Base-by-base conservation (phyloP, 495 filamentous ascomycete genomes). In the Neurospora tetraspora region DNA sequence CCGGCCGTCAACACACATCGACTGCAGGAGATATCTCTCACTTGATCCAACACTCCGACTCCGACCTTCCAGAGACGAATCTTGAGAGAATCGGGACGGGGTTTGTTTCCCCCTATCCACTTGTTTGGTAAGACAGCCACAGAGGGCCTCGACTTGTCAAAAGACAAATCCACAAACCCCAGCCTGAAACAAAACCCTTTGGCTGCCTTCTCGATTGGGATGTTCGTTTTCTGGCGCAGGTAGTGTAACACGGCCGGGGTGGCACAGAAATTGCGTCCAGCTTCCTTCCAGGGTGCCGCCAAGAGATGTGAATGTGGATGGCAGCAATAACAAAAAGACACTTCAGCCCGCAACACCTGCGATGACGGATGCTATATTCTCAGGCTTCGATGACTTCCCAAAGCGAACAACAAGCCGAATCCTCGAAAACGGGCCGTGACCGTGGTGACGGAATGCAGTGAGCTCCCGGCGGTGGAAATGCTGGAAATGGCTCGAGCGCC, bases 161-260 rank as follows among this genome's bases (percentile, higher is more conserved):
- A 61, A 27, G 20, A 34, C 53, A 31, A 31, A 61, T 31, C 53
- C 27, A 61, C 53, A 31, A 34, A 34, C 9, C 23, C 14, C 27
- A 68, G 37, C 27, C 38, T 71, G 40, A 59, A 53, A 43, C 69
- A 23, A 12, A 71, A 71, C 70, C 16, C 31, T 23, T 53, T 61
- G 34, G 14, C 59, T 38, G 59, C 47, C 71, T 72, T 68, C 71
- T 72, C 59, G 37, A 72, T 72, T 72, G 36, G 71, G 71, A 65
- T 65, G 53, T 65, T 61, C 43, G 43, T 47, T 47, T 47, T 47
- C 43, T 47, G 43, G 43, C 43, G 43, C 43, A 47, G 40, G 43
- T 47, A 36, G 34, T 36, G 34, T 36, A 47, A 47, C 43, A 47
- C 40, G 43, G 53, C 53, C 53, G 53, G 12, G 27, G 53, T 65